Evolutionary conservation across 805 yeast species (phyloP), one percentile per base, ranked within the genome.

Genomic region (Wickerhamiella vanderwaltii): DNA sequence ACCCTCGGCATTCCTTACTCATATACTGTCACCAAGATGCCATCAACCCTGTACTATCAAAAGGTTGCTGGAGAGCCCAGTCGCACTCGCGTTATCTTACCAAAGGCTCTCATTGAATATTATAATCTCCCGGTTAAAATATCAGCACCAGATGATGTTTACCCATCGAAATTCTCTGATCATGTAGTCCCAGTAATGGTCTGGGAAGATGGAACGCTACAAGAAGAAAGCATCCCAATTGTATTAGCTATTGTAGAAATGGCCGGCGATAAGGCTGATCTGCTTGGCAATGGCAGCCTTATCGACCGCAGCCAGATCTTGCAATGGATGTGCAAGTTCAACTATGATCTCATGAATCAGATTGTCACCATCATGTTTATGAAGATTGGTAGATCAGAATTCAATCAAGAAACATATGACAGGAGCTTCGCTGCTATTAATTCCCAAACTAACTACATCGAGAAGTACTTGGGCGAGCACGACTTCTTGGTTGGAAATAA

Each of bases 241-340:
- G 29, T 23, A 7, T 23, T 37, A 13, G 37, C 32, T 25, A 11
- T 39, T 6, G 12, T 40, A 5, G 48, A 47, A 9, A 32, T 29
- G 15, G 28, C 48, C 5, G 28, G 17, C 18, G 47, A 48, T 13
- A 45, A 61, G 42, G 65, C 59, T 45, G 55, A 62, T 43, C 68
- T 79, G 51, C 65, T 75, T 50, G 96, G 95, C 56, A 71, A 73
- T 61, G 69, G 41, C 17, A 28, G 46, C 19, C 63, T 72, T 49
- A 64, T 65, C 50, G 83, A 81, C 55, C 68, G 73, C 58, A 84
- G 82, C 46, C 62, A 62, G 54, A 67, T 85, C 55, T 60, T 86
- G 52, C 76, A 68, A 65, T 86, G 94, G 93, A 55, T 77, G 60
- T 82, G 94, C 2, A 65, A 82, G 52, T 68, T 76, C 61, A 83